Conservation (phyloP, 768 basidiomycete species). For the Suillus spraguei region DNA sequence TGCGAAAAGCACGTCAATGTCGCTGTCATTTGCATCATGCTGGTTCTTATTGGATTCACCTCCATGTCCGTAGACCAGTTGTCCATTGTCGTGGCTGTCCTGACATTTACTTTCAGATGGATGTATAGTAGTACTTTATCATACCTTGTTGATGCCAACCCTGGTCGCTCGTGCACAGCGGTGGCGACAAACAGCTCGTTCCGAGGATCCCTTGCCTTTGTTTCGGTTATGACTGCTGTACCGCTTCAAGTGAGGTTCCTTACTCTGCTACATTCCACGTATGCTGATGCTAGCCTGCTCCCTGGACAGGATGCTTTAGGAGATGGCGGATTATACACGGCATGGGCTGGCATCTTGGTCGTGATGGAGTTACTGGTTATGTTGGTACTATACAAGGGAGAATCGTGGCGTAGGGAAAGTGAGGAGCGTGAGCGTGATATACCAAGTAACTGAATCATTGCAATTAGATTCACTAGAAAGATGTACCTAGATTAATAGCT, state of each 20-base stretch:
- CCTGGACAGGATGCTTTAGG: constrained; percentile 61
- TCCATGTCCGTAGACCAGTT: constrained; percentile 54
- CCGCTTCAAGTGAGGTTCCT: constrained; percentile 54
- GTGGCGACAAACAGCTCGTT: constrained; percentile 77
- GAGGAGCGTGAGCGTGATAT: constrained; percentile 41
- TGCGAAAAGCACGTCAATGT: constrained; percentile 63
- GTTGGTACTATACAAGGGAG: constrained; percentile 60
- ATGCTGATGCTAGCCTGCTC: constrained; percentile 2
- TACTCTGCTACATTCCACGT: background rate
- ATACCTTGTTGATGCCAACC: constrained; percentile 86
- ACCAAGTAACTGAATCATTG: too few species aligned
- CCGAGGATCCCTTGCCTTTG: constrained; percentile 68
- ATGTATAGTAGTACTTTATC: constrained; percentile 74
- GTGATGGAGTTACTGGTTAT: constrained; percentile 56
- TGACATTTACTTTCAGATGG: constrained; percentile 37
- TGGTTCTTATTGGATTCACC: constrained; percentile 76
- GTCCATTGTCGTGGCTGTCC: background rate
- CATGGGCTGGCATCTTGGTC: constrained; percentile 59
- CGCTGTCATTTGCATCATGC: constrained; percentile 65
- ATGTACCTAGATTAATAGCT: too few species aligned
- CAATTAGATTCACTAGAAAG: too few species aligned
- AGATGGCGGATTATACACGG: constrained; percentile 79
- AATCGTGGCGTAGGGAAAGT: constrained; percentile 54
- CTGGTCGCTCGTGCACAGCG: constrained; percentile 75
- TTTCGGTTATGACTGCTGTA: constrained; percentile 73